Conservation (phyloP, 805 yeast species). For the Ogataea chonburiensis region DNA sequence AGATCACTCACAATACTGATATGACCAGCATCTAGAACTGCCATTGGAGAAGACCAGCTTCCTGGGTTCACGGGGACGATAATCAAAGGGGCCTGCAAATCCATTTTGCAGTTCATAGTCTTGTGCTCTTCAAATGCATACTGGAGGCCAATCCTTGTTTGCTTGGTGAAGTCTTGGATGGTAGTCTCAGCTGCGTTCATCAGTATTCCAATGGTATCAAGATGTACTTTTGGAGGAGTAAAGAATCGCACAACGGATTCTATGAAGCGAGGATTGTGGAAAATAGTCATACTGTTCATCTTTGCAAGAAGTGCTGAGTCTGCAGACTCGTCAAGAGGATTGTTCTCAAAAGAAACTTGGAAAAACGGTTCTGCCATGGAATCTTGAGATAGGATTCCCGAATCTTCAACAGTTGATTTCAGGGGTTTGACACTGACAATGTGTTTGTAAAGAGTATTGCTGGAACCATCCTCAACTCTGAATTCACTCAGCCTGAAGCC, state of each 20-base stretch:
- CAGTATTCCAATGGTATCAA: conserved; percentile 85
- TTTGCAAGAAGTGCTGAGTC: conserved; percentile 75
- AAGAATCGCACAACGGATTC: conserved; percentile 76
- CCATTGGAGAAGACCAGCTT: conserved; percentile 81
- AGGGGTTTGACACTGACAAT: conserved; percentile 79
- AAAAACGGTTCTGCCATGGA: conserved; percentile 62
- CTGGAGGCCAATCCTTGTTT: conserved; percentile 88
- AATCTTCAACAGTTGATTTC: conserved; percentile 39
- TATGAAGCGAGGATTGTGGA: conserved; percentile 80
- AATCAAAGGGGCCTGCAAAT: conserved; percentile 90
- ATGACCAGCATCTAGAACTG: conserved; percentile 94
- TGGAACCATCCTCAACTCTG: conserved; percentile 83
- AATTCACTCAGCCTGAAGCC: conserved; percentile 78
- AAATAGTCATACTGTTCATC: conserved; percentile 82
- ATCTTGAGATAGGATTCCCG: conserved; percentile 14
- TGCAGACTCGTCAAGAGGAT: conserved; percentile 82
- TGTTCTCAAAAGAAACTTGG: conserved; percentile 75
- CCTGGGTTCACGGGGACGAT: conserved; percentile 81
- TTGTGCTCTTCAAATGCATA: conserved; percentile 94
- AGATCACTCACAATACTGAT: conserved; percentile 79
- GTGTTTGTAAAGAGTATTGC: conserved; percentile 76
- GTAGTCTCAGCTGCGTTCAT: conserved; percentile 95
- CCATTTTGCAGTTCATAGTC: conserved; percentile 80
- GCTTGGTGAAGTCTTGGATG: conserved; percentile 84
- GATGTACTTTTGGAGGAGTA: conserved; percentile 80